A percentile compares a stretch with the other conserved stretches of the same genome.
These are phyloP conservation scores for Mycogone perniciosa DNA, from an alignment of 2,329 filamentous ascomycete species.

Conservation along the genomic window DNA sequence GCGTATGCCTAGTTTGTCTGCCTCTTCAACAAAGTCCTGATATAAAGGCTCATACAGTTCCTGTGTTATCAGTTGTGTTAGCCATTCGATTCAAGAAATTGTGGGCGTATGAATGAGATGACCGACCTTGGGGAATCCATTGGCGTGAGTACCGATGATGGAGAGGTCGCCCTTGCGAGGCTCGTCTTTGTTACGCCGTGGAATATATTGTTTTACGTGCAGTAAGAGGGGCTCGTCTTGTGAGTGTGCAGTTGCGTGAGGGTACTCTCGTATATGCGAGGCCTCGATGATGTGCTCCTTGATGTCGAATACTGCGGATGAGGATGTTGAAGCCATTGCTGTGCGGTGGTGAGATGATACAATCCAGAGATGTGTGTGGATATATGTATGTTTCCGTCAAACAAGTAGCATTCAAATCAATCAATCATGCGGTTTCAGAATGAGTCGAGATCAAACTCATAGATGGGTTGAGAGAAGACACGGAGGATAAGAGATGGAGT, in stretches of 20 bases:
- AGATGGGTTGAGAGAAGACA: too few species aligned
- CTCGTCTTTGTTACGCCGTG: slow-evolving; percentile 59
- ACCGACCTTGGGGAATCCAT: slow-evolving; percentile 80
- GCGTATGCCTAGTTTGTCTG: slow-evolving; percentile 54
- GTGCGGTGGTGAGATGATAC: too few species aligned
- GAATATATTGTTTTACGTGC: slow-evolving; percentile 82
- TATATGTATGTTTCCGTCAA: too few species aligned
- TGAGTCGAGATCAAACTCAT: too few species aligned
- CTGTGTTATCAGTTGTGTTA: slow-evolving; percentile 32
- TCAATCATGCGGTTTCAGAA: too few species aligned
- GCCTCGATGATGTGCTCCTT: slow-evolving; percentile 67
- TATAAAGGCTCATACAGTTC: slow-evolving; percentile 91
- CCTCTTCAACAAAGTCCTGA: slow-evolving; percentile 65
- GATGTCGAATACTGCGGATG: slow-evolving; percentile 47
- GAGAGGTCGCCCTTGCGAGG: slow-evolving; percentile 73
- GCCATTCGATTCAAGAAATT: background rate
- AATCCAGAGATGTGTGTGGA: too few species aligned
- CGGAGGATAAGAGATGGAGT: too few species aligned
- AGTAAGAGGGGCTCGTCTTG: slow-evolving; percentile 71
- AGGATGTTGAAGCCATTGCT: background rate
- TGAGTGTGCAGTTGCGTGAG: slow-evolving; percentile 61
- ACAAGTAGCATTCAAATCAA: too few species aligned
- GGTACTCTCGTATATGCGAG: slow-evolving; percentile 77
- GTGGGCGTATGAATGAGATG: background rate
- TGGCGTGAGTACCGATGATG: slow-evolving; percentile 80